phyloP scores from a whole-genome alignment of 1,139 yeast genomes.

The Magnusiomyces magnusii region DNA sequence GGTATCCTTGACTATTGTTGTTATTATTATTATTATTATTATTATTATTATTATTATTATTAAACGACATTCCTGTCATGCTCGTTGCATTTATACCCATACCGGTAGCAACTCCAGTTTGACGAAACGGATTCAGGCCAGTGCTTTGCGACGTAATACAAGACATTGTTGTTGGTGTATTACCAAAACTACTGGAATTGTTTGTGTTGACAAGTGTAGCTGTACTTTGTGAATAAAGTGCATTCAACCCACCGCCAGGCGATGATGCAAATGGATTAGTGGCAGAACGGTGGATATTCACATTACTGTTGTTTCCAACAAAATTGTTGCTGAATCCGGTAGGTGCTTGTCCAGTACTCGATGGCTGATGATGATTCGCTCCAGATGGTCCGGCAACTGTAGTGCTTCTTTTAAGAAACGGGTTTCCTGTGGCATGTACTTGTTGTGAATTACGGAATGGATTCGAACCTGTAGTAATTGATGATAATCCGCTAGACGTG shows the following conservation, averaged over 20 bases:
- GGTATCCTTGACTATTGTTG: background rate
- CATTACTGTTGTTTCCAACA: constrained; percentile 12
- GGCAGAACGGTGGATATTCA: constrained; percentile 33
- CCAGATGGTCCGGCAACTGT: constrained; percentile 5
- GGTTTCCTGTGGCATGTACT: constrained; percentile 20
- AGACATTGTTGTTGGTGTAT: background rate
- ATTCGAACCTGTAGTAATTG: constrained; percentile 27
- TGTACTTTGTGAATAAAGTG: constrained; percentile 15
- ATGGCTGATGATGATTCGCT: background rate
- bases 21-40: too few relatives aligned
- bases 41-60: too few relatives aligned
- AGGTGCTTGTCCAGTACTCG: constrained; percentile 6
- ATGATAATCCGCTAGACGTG: constrained; percentile 22
- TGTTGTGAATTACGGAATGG: constrained; percentile 24
- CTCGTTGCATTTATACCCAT: background rate
- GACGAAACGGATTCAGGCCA: constrained; percentile 17
- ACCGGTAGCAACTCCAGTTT: constrained; percentile 2
- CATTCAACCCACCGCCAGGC: constrained; percentile 35
- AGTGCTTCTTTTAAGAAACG: constrained; percentile 23
- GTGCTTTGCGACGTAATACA: constrained; percentile 1
- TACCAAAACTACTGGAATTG: background rate
- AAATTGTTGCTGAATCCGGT: constrained; percentile 18
- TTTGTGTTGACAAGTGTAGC: background rate
- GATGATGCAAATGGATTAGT: constrained; percentile 46
- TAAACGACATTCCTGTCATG: too few relatives aligned